A percentile compares a stretch with the other conserved stretches of the same genome.
Evolutionary conservation across 2,329 filamentous ascomycete genomes (phyloP).

Genomic region (Penicillium hordei): DNA sequence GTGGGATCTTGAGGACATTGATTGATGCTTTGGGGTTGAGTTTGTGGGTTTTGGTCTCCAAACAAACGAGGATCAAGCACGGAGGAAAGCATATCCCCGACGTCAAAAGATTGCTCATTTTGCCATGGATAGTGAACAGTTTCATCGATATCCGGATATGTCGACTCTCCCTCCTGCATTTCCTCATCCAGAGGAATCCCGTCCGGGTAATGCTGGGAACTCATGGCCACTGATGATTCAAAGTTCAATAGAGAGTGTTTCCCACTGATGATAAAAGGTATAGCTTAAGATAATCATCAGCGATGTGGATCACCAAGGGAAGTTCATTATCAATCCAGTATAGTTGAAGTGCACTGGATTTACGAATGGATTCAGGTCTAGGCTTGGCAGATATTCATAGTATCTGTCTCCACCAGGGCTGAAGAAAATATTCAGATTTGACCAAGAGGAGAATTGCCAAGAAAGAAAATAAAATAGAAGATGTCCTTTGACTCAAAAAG

Average conservation of each 20-base stretch:
- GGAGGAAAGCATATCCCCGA: slow-evolving; percentile 21
- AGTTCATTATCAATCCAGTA: slow-evolving; percentile 22
- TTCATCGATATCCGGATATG: slow-evolving; percentile 38
- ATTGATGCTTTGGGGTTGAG: slow-evolving; percentile 3
- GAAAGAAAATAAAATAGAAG: background rate
- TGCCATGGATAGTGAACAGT: slow-evolving; percentile 37
- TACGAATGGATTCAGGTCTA: slow-evolving; percentile 21
- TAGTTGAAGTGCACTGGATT: slow-evolving; percentile 15
- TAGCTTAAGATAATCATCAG: slow-evolving; percentile 2
- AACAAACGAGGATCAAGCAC: slow-evolving; percentile 39
- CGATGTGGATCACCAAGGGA: slow-evolving; percentile 10
- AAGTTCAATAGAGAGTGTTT: background rate
- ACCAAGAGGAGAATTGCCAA: background rate
- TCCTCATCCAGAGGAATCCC: slow-evolving; percentile 21
- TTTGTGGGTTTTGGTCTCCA: slow-evolving; percentile 22
- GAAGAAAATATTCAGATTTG: slow-evolving; percentile 7
- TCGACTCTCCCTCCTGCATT: slow-evolving; percentile 20
- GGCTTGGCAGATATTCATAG: slow-evolving; percentile 24
- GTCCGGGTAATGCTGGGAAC: slow-evolving; percentile 16
- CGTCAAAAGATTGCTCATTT: slow-evolving; percentile 16
- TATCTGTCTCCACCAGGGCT: slow-evolving; percentile 21
- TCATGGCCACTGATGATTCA: slow-evolving; percentile 11
- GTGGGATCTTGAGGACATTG: background rate
- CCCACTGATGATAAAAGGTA: background rate
- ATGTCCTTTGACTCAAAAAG: background rate